Evolutionary conservation across 164 flowering plant genomes (phyloP).

Genomic region (Cinnamomum chago): DNA sequence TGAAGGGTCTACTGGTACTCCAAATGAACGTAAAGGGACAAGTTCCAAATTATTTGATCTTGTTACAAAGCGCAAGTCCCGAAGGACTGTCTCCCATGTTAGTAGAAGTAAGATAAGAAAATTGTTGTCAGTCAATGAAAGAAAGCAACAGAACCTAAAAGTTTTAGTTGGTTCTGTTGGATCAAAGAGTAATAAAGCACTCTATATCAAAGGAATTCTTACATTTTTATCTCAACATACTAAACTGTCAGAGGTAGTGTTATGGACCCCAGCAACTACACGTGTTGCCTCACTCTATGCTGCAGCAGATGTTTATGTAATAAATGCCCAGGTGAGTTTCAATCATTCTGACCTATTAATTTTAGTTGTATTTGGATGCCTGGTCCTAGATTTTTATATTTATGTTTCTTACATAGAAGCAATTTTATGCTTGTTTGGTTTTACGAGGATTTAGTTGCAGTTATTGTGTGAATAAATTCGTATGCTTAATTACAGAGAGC

Average conservation of each 20-base stretch:
- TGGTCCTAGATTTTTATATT: neutral
- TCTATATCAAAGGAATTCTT: slow-evolving; percentile 71
- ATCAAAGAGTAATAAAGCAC: slow-evolving; percentile 85
- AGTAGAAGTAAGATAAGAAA: slow-evolving; percentile 21
- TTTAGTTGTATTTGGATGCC: neutral
- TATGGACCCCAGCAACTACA: slow-evolving; percentile 95
- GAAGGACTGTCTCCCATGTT: slow-evolving; percentile 7
- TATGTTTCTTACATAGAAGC: slow-evolving; percentile 1
- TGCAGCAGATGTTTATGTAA: slow-evolving; percentile 92
- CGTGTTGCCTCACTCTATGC: slow-evolving; percentile 93
- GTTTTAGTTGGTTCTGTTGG: slow-evolving; percentile 95
- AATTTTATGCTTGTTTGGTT: neutral
- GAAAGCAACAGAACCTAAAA: slow-evolving; percentile 39
- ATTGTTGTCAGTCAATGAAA: slow-evolving; percentile 26
- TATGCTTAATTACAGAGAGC: neutral
- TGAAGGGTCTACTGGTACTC: slow-evolving; percentile 15
- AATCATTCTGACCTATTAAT: neutral
- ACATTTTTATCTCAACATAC: slow-evolving; percentile 53
- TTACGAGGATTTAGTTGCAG: neutral
- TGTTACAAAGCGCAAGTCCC: slow-evolving; percentile 3
- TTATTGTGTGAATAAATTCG: neutral
- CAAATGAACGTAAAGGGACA: slow-evolving; percentile 12
- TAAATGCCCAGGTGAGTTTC: slow-evolving; percentile 67
- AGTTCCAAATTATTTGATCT: slow-evolving; percentile 2
- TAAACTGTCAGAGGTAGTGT: slow-evolving; percentile 60